Conservation (phyloP, 345 rosid species). For the Abelmoschus esculentus region DNA sequence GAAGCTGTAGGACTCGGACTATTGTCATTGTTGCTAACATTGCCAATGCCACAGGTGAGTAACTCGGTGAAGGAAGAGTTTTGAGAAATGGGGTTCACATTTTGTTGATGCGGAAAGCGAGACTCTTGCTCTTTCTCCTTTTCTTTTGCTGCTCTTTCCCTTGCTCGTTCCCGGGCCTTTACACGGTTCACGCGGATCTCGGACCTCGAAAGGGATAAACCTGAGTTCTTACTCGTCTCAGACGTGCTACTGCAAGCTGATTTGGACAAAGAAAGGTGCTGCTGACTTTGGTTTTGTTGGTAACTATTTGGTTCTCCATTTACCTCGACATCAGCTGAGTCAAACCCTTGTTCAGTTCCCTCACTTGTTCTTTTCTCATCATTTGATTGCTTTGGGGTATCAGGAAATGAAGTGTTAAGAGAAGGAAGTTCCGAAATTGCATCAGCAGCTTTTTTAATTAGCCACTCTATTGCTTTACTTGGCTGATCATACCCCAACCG, state of each 20-base stretch:
- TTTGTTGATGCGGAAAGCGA: conserved; percentile 17
- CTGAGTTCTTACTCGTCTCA: conserved; percentile 86
- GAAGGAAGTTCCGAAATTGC: conserved; percentile 83
- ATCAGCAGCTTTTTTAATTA: conserved; percentile 75
- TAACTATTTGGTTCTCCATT: conserved; percentile 33
- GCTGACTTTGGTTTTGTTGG: conserved; percentile 48
- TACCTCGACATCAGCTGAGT: conserved; percentile 49
- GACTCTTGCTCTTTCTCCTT: conserved; percentile 58
- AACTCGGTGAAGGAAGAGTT: conserved; percentile 75
- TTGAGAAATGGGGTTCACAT: conserved; percentile 35
- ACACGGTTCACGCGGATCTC: conserved; percentile 38
- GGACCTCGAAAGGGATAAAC: conserved; percentile 64
- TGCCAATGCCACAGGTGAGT: conserved; percentile 56
- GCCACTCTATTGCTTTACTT: conserved; percentile 94
- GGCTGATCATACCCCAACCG: conserved; percentile 95
- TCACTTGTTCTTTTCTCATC: conserved; percentile 48
- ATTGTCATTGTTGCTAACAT: conserved; percentile 4
- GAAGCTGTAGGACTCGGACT: conserved; percentile 20
- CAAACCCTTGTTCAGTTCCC: conserved; percentile 37
- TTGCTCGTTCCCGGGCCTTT: conserved; percentile 73
- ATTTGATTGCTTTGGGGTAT: conserved; percentile 46
- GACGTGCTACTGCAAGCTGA: conserved; percentile 95
- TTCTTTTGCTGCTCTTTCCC: conserved; percentile 78
- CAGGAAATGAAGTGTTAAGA: conserved; percentile 53
- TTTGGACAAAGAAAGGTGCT: conserved; percentile 60